Base-by-base conservation (phyloP, 441 rosid genomes). In the Breynia disticha region DNA sequence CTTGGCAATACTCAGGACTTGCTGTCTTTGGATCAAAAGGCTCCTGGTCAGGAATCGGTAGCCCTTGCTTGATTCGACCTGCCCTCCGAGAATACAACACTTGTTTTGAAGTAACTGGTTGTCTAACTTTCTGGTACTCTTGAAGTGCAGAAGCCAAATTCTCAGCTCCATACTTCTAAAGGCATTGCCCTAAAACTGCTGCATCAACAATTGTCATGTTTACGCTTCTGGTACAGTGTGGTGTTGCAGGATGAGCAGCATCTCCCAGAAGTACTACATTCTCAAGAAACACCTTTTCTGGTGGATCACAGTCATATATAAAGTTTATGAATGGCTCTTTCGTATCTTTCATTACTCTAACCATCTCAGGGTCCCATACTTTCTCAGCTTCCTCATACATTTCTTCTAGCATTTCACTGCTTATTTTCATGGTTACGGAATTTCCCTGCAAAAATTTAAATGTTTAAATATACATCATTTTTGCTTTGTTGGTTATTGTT, bases 131-230 rank as follows among this genome's bases (percentile, higher is more conserved):
- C 65, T 84, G 96, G 53, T 84, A 78, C 48, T 82, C 82, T 48
- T 72, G 71, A 37, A 84, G 85, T 53, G 82, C 85, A 7, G 65
- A 73, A 12, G 49, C 20, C 51, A 81, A 52, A 16, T 67, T 69
- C 50, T 72, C 65, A 3, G 35, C 49, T 56, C 80, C 82, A 69
- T 76, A 71, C 47, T 72, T 79, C 54, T 60, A 55, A 21, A 81
- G 69, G 72, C 90, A 81, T 48, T 76, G 69, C 16, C 90, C 89
- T 22, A 86, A 67, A 22, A 78, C 77, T 32, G 64, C 76, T 2
- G 89, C 87, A 61, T 89, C 97, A 46, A 70, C 32, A 56, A 86
- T 32, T 4, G 90, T 80, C 94, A 84, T 86, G 77, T 86, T 89
- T 22, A 90, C 82, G 70, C 97, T 89, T 72, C 95, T 71, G 41